Evolutionary conservation across 2,329 filamentous ascomycete genomes (phyloP), one percentile per base, ranked within the genome.

Genomic region (Colletotrichum sp.): DNA sequence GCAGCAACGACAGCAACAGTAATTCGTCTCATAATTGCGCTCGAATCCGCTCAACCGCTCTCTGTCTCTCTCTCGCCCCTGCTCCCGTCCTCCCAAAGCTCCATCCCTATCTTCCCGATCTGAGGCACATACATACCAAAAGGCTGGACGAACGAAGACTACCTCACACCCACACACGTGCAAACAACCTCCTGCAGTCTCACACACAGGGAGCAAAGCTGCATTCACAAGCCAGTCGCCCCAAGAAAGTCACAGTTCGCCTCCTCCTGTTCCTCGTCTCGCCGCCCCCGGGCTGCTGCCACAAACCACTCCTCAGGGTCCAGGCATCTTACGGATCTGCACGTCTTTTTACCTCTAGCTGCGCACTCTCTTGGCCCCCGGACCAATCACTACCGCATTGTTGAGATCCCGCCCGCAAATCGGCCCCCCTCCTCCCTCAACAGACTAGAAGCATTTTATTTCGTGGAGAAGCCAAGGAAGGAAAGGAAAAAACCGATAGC

Each of bases 361-460:
- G 43, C 64, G 26, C 70, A 32, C 67, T 34, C 52, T 66, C 62
- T 56, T 73, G 26, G 62, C 32, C 71, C n/a, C 58, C 58, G 30
- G 64, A 48, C 73, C 73, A 75, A 75, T 75, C 70, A 55, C 24
- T 55, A 34, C 60, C 28, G 52, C 70, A 76, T 76, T 76, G 70
- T 74, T 74, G 73, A 73, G 70, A 70, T 76, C 60, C 68, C 73
- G 73, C 65, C 64, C 32, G 62, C 73, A 60, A 71, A 64, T 58
- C 71, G 48, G 36, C 38, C 48, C 52, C 64, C 48, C 60, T 58
- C 62, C 24, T 61, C 60, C 70, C 70, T 75, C 73, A 75, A 75
- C 73, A 75, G 70, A 68, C 73, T 73, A 68, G 56, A 55, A 65
- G 58, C 64, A 34, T 75, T 60, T 58, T 36, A 68, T 36, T 66